Conservation (phyloP, 2,329 filamentous ascomycete species). For the Hirsutella minnesotensis region DNA sequence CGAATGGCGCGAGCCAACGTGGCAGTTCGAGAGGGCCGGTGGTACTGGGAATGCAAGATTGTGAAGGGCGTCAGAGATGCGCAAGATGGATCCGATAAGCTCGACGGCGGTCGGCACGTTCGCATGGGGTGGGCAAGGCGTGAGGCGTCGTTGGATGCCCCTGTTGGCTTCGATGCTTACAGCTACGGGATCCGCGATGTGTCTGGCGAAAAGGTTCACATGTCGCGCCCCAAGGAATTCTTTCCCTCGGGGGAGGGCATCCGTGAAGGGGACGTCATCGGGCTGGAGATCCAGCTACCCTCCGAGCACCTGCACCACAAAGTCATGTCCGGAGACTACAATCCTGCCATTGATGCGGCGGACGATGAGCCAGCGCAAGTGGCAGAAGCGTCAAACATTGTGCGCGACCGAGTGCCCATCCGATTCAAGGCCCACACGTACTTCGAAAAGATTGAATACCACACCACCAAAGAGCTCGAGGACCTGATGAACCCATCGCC, state of each 20-base stretch:
- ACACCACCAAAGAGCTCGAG: slow-evolving; percentile 77
- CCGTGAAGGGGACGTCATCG: slow-evolving; percentile 84
- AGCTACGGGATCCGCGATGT: slow-evolving; percentile 90
- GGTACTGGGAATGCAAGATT: slow-evolving; percentile 91
- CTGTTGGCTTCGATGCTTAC: slow-evolving; percentile 81
- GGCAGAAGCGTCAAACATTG: slow-evolving; percentile 62
- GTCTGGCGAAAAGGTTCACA: slow-evolving; percentile 81
- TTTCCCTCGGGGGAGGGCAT: slow-evolving; percentile 70
- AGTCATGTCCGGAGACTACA: slow-evolving; percentile 77
- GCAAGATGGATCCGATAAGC: slow-evolving; percentile 28
- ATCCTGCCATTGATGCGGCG: slow-evolving; percentile 64
- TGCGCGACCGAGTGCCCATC: slow-evolving; percentile 90
- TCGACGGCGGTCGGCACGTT: slow-evolving; percentile 49
- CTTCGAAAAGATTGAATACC: slow-evolving; percentile 87
- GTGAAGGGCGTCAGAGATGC: slow-evolving; percentile 53
- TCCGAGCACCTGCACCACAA: slow-evolving; percentile 78
- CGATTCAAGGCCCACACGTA: slow-evolving; percentile 88
- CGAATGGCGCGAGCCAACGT: slow-evolving; percentile 86
- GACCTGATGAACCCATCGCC: slow-evolving; percentile 64
- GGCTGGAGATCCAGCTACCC: slow-evolving; percentile 82
- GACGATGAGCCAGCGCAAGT: slow-evolving; percentile 43
- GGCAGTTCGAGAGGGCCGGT: slow-evolving; percentile 74
- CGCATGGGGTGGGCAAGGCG: slow-evolving; percentile 78
- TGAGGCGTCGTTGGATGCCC: slow-evolving; percentile 71
- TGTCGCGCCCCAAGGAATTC: slow-evolving; percentile 86